phyloP scores from a whole-genome alignment of 2,329 filamentous ascomycete species.

The Trichoderma koningii region DNA sequence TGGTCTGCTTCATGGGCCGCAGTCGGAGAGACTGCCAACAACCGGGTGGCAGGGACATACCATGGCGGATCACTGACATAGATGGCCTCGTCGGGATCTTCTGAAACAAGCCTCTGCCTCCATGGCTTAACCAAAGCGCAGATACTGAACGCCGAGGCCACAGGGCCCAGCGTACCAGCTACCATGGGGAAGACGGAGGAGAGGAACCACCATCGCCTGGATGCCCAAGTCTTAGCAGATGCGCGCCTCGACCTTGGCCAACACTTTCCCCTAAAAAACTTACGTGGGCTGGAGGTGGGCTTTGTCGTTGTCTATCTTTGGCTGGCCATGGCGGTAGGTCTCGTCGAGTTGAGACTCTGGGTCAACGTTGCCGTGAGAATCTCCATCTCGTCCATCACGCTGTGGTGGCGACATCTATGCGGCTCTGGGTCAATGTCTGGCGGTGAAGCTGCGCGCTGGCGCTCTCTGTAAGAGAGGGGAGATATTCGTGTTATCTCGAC shows the following conservation, averaged over 20 bases:
- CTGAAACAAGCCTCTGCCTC: constrained; percentile 25
- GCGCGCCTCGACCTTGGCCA: no score
- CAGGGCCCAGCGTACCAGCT: constrained; percentile 79
- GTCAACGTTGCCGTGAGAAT: background rate
- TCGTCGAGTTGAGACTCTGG: background rate
- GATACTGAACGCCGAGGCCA: constrained; percentile 86
- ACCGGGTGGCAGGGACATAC: background rate
- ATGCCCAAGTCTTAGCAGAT: background rate
- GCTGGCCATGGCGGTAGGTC: background rate
- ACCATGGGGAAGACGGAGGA: constrained; percentile 72
- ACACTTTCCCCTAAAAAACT: background rate
- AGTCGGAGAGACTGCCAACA: no score
- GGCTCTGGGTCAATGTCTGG: background rate
- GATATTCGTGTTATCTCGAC: background rate
- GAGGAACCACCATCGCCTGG: constrained; percentile 58
- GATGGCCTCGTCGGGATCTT: background rate
- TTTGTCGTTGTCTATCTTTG: constrained; percentile 17
- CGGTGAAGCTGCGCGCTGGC: background rate
- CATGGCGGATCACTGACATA: constrained; percentile 11
- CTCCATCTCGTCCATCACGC: background rate
- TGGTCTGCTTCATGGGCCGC: background rate
- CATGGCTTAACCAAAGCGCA: constrained; percentile 77
- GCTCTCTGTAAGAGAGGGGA: background rate
- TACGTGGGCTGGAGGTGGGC: constrained; percentile 13
- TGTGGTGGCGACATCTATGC: background rate